Percentiles rank a stretch among this genome's conserved stretches.
Conservation (phyloP, 1,284 basidiomycete genomes). For the Melampsora larici-populina region DNA sequence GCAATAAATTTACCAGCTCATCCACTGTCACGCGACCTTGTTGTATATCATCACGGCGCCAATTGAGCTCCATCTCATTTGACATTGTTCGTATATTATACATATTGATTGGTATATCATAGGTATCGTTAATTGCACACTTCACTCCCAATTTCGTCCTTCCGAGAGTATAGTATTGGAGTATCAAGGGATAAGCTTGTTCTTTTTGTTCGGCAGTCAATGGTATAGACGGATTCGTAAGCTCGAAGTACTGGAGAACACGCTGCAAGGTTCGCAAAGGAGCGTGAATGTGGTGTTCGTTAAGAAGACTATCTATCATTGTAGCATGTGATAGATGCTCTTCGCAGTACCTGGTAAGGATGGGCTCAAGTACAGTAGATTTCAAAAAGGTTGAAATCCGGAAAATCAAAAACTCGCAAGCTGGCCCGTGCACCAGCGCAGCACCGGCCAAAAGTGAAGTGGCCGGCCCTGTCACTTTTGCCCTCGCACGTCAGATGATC, state of each 20-base stretch:
- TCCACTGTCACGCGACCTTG: too few species aligned
- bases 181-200: not conserved
- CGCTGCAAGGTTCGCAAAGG: not conserved
- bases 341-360: not conserved
- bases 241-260: not conserved
- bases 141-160: not conserved
- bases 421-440: too few species aligned
- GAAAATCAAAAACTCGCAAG: too few species aligned
- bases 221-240: not conserved
- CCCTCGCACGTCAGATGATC: too few species aligned
- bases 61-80: too few species aligned
- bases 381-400: too few species aligned
- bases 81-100: too few species aligned
- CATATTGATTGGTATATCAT: too few species aligned
- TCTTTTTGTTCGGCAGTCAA: not conserved
- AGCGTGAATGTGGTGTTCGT: not conserved
- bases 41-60: too few species aligned
- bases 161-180: not conserved
- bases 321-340: not conserved
- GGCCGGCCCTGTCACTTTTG: too few species aligned
- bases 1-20: too few species aligned
- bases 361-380: not conserved
- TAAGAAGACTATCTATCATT: not conserved
- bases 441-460: too few species aligned
- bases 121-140: not conserved